Base-by-base conservation (phyloP, 2,329 filamentous ascomycete species). In the Teratosphaeria pseudoeucalypti region DNA sequence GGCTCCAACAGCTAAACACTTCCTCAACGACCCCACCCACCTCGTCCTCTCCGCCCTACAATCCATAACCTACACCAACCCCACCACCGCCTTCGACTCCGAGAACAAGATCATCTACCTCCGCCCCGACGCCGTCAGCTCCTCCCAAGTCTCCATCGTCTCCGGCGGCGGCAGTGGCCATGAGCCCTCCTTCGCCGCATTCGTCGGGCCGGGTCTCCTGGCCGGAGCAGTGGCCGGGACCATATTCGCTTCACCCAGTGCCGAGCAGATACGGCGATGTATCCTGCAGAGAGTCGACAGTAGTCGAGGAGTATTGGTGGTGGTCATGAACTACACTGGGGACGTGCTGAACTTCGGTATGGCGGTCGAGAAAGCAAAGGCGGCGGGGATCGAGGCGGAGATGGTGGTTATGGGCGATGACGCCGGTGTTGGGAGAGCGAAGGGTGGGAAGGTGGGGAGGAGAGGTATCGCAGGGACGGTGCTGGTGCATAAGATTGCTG, bases 381-480 rank as follows among this genome's bases (percentile, higher is more conserved):
- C 90, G 1, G 83, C 85, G 0, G 92, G 90, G 0, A 75, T 90
- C 27, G 76, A 85, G 19, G 88, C 89, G 0, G 89, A 95, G 72
- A 95, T 96, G 87, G 85, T 95, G 10, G 88, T 95, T 9, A 90
- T 96, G 7, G 90, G 86, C 6, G 92, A 97, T 69, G 92, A 97
- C 73, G 91, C 92, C 2, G 91, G 92, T 52, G 92, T 97, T 54
- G 92, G 92, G 1, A 80, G 90, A 60, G 80, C 78, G 57, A 87
- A 87, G 71, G 87, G 88, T 11, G 92, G 92, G n/a, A 96, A 96
- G 72, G 92, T 96, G 16, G 92, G 92, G 1, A 79, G 92, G 57
- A 82, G 92, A 70, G 92, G 92, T 57, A 94, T 97, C 72, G 92
- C 90, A 2, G 92, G 92, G 34, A 95, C 91, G 6, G 89, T 95